These are phyloP conservation scores for Tausonia pullulans DNA, from an alignment of 1,284 basidiomycete genomes.

Conservation along the genomic window DNA sequence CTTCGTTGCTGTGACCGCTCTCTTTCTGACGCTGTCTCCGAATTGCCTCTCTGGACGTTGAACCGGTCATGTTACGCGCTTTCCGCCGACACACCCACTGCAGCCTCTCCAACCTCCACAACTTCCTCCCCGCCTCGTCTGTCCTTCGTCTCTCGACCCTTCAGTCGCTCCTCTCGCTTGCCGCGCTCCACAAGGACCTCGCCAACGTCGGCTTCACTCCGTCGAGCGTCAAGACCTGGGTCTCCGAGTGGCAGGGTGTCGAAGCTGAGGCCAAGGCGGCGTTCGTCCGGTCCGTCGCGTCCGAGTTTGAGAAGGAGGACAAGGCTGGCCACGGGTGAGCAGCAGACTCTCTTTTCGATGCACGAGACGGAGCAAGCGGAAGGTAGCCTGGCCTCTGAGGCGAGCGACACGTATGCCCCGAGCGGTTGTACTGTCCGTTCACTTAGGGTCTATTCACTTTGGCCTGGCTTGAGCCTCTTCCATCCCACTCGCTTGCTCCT, in stretches of 20 bases:
- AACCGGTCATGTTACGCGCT: no score
- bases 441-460: no score
- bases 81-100: background rate
- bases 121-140: constrained; percentile 60
- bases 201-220: constrained; percentile 53
- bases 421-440: no score
- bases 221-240: constrained; percentile 56
- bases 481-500: no score
- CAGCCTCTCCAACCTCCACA: constrained; percentile 81
- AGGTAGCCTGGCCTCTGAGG: no score
- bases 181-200: constrained; percentile 56
- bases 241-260: constrained; percentile 56
- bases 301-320: constrained; percentile 46
- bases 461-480: no score
- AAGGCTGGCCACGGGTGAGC: constrained; percentile 26
- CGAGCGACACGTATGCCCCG: no score
- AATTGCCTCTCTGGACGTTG: no score
- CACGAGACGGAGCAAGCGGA: no score
- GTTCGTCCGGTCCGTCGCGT: constrained; percentile 56
- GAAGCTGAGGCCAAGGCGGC: constrained; percentile 52
- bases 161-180: constrained; percentile 52
- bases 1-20: background rate
- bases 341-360: background rate
- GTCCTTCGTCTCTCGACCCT: constrained; percentile 56
- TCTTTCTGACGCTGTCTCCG: no score